A percentile compares a stretch with the other conserved stretches of the same genome.
Evolutionary conservation across 306 rosid species (phyloP).

Genomic region (Luffa aegyptiaca): DNA sequence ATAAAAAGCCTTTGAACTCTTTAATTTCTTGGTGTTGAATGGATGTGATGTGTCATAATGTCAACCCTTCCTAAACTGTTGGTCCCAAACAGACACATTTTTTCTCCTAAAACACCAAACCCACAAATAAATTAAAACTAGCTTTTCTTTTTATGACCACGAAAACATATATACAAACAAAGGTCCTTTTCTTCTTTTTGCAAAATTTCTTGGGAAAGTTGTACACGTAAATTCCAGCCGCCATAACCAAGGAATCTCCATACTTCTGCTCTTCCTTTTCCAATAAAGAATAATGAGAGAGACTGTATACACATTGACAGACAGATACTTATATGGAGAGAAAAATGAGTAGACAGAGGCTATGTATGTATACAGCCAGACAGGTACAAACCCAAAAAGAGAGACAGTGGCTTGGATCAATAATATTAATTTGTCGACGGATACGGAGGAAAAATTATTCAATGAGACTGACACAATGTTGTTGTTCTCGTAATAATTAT

Average conservation of each 20-base stretch:
- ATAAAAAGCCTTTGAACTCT: neutral
- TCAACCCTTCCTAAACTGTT: neutral
- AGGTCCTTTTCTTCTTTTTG: neutral
- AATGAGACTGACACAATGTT: too few relatives aligned
- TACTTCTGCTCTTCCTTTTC: neutral
- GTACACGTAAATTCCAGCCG: constrained; percentile 10
- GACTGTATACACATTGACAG: neutral
- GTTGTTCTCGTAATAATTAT: too few relatives aligned
- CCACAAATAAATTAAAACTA: neutral
- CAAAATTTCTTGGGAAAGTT: constrained; percentile 2
- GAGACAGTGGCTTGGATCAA: too few relatives aligned
- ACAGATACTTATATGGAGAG: neutral
- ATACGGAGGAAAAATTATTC: too few relatives aligned
- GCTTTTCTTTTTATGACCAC: neutral
- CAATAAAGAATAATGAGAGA: neutral
- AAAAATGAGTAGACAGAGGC: neutral
- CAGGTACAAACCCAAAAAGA: neutral
- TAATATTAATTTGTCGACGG: too few relatives aligned
- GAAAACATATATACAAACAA: neutral
- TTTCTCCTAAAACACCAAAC: neutral
- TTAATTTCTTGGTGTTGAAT: neutral
- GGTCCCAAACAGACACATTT: neutral
- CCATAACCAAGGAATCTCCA: neutral
- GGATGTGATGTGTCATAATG: neutral
- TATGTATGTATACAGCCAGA: neutral